Conservation (phyloP, 2,329 filamentous ascomycete genomes). For the Pezicula rhizophila region DNA sequence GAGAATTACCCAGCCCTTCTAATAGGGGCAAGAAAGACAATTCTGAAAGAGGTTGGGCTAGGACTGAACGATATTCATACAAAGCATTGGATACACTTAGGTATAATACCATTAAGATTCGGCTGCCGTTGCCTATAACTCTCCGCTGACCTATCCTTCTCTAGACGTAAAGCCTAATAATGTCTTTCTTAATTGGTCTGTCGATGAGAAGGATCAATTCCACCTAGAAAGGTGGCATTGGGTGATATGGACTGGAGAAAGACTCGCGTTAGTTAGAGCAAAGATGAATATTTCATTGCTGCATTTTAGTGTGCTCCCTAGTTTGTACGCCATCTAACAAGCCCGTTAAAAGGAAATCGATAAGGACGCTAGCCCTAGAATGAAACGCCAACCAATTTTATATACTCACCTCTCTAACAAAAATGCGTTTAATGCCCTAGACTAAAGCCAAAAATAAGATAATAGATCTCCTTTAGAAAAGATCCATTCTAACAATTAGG, state of each 20-base stretch:
- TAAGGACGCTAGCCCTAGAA: no score
- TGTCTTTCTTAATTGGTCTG: slow-evolving; percentile 7
- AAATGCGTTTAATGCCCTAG: no score
- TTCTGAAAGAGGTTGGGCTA: slow-evolving; percentile 20
- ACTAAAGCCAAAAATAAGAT: no score
- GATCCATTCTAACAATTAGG: no score
- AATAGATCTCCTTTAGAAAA: no score
- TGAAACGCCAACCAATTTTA: no score
- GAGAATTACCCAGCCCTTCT: slow-evolving; percentile 26
- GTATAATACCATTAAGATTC: slow-evolving; percentile 3
- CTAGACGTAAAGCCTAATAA: slow-evolving; percentile 8
- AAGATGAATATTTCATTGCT: no score
- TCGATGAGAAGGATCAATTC: slow-evolving; percentile 1
- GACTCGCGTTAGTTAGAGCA: no score
- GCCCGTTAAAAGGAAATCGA: no score
- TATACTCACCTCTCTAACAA: no score
- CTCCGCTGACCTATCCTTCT: neutral
- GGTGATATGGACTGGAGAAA: slow-evolving; percentile 10
- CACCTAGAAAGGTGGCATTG: slow-evolving; percentile 2
- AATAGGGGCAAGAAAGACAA: slow-evolving; percentile 25
- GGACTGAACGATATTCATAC: slow-evolving; percentile 9
- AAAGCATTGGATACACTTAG: slow-evolving; percentile 12
- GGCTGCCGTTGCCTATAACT: slow-evolving; percentile 1
- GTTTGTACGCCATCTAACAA: no score
- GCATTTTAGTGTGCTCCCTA: no score